Conservation (phyloP, 176 grass and related monocot species). For the Urochloa ruziziensis region DNA sequence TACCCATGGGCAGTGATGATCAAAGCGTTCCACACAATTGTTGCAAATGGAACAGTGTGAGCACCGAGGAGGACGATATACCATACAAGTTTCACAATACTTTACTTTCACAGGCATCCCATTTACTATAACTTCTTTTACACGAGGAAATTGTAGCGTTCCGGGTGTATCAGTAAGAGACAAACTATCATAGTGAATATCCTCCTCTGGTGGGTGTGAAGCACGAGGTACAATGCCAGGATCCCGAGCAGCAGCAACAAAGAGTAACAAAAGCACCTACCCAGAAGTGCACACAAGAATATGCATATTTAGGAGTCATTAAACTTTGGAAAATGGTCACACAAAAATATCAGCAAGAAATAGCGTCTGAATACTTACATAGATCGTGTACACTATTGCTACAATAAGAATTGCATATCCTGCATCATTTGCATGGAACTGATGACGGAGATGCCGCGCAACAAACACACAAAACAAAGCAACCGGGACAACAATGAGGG, state of each 20-base stretch:
- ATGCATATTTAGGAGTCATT: background rate
- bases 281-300: background rate
- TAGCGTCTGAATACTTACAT: constrained; percentile 48
- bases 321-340: background rate
- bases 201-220: constrained; percentile 69
- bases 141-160: constrained; percentile 42
- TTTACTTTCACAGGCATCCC: constrained; percentile 72
- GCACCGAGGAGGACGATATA: constrained; percentile 77
- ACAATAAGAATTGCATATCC: constrained; percentile 70
- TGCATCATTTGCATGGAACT: constrained; percentile 62
- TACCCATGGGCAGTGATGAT: constrained; percentile 91
- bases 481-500: constrained; percentile 68
- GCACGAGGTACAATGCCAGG: constrained; percentile 81
- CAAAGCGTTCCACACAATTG: constrained; percentile 49
- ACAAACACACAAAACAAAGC: constrained; percentile 75
- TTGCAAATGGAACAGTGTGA: constrained; percentile 73
- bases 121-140: constrained; percentile 76
- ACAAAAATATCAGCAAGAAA: constrained; percentile 22
- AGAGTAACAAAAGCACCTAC: constrained; percentile 65
- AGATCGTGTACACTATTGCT: constrained; percentile 62
- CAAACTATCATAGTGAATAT: constrained; percentile 52
- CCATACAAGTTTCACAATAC: constrained; percentile 92
- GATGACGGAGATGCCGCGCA: constrained; percentile 62
- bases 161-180: constrained; percentile 49
- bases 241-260: constrained; percentile 59